Conservation (phyloP, 345 rosid genomes). For the Tarenaya hassleriana region DNA sequence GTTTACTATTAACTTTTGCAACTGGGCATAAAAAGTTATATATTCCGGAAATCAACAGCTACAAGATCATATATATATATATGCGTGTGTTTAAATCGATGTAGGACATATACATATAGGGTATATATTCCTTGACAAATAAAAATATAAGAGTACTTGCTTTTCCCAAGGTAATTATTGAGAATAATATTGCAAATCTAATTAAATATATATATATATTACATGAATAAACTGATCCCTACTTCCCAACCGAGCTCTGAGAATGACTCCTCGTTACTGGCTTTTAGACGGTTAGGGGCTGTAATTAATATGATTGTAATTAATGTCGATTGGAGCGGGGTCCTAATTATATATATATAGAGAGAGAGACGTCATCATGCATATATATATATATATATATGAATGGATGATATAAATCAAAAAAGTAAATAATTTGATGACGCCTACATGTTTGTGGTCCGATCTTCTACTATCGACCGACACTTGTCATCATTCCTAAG, state of each 20-base stretch:
- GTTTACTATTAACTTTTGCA: too few species aligned
- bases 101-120: slow-evolving; percentile 20
- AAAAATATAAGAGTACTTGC: slow-evolving; percentile 3
- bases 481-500: slow-evolving; percentile 20
- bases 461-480: slow-evolving; percentile 4
- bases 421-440: slow-evolving; percentile 17
- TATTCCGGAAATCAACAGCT: too few species aligned
- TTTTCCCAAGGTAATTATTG: slow-evolving; percentile 13
- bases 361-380: slow-evolving; percentile 17
- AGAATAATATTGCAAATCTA: slow-evolving; percentile 13
- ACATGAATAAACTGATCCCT: too few species aligned
- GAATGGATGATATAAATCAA: neutral
- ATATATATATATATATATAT: slow-evolving; percentile 2
- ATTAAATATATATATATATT: neutral
- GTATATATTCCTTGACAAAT: slow-evolving; percentile 12
- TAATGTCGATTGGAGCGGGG: too few species aligned
- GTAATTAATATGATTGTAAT: too few species aligned
- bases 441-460: slow-evolving; percentile 19
- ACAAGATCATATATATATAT: slow-evolving; percentile 9
- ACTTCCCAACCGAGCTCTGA: too few species aligned
- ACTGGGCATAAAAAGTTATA: too few species aligned
- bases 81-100: neutral
- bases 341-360: neutral
- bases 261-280: too few species aligned
- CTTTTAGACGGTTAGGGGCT: too few species aligned